These are phyloP conservation scores for Fomitopsis betulina DNA, from an alignment of 1,284 basidiomycete species.

Conservation along the genomic window DNA sequence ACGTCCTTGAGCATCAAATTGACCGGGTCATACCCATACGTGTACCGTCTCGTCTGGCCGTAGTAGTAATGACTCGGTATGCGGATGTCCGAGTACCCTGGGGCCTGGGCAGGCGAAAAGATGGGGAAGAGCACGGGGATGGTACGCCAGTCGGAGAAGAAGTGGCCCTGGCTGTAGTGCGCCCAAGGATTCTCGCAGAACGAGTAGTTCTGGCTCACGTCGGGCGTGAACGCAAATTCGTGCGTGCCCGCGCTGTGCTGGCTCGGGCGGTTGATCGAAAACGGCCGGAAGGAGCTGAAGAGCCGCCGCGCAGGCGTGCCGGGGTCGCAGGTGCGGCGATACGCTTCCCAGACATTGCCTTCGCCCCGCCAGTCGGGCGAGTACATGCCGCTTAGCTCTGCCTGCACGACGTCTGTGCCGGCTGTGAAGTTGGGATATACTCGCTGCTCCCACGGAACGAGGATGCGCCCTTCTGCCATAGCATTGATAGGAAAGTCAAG, in stretches of 20 bases:
- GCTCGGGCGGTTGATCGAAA: slow-evolving; percentile 30
- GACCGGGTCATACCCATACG: slow-evolving; percentile 85
- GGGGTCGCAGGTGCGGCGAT: slow-evolving; percentile 86
- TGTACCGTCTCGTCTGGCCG: slow-evolving; percentile 75
- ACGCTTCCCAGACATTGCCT: slow-evolving; percentile 90
- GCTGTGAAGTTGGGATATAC: slow-evolving; percentile 67
- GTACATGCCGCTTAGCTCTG: slow-evolving; percentile 68
- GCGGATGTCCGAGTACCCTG: slow-evolving; percentile 83
- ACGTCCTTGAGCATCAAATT: slow-evolving; percentile 65
- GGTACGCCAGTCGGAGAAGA: slow-evolving; percentile 93
- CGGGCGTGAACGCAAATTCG: slow-evolving; percentile 57
- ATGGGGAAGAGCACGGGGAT: slow-evolving; percentile 84
- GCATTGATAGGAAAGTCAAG: slow-evolving; percentile 92
- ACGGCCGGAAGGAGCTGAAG: slow-evolving; percentile 64
- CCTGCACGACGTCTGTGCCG: slow-evolving; percentile 53
- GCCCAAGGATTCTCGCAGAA: slow-evolving; percentile 82
- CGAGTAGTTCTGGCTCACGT: slow-evolving; percentile 62
- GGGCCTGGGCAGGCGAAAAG: slow-evolving; percentile 83
- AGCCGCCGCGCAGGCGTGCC: slow-evolving; percentile 75
- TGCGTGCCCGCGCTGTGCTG: slow-evolving; percentile 32
- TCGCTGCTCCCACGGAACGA: slow-evolving; percentile 84
- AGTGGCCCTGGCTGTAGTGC: slow-evolving; percentile 85
- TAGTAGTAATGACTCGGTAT: slow-evolving; percentile 96
- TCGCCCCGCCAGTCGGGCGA: slow-evolving; percentile 79
- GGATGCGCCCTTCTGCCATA: slow-evolving; percentile 86